A percentile compares a stretch with the other conserved stretches of the same genome.
Conservation (phyloP, 2,329 filamentous ascomycete genomes). For the Claviceps fusiformis region DNA sequence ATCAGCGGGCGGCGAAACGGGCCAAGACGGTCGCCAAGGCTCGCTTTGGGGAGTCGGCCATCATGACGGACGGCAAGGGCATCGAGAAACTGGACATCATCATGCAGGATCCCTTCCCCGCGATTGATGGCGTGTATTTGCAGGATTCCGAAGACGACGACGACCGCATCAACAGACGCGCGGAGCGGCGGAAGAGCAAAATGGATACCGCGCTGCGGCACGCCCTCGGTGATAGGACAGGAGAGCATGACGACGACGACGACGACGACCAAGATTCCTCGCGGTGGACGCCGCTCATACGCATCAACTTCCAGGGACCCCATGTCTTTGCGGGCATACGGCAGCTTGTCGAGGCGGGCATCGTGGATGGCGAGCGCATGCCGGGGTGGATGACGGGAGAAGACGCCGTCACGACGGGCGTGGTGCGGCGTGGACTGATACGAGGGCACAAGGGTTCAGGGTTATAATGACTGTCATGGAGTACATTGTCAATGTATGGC, state of each 20-base stretch:
- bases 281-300: constrained; percentile 27
- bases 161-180: constrained; percentile 7
- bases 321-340: constrained; percentile 74
- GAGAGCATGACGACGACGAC: constrained; percentile 13
- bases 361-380: constrained; percentile 65
- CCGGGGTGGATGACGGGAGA: constrained; percentile 88
- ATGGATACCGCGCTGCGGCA: constrained; percentile 22
- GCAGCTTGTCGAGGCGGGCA: constrained; percentile 61
- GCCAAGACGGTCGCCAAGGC: constrained; percentile 48
- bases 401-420: constrained; percentile 61
- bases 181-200: constrained; percentile 18
- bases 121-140: constrained; percentile 7
- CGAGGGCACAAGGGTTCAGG: constrained; percentile 43
- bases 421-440: constrained; percentile 54
- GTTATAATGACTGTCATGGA: constrained; percentile 20
- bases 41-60: constrained; percentile 54
- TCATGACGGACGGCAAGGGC: constrained; percentile 42
- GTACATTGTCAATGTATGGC: constrained; percentile 4
- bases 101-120: constrained; percentile 43
- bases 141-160: constrained; percentile 14
- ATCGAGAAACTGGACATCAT: constrained; percentile 48
- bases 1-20: constrained; percentile 36
- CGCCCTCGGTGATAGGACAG: constrained; percentile 11
- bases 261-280: constrained; percentile 15
- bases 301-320: constrained; percentile 56